Evolutionary conservation across 768 basidiomycete species (phyloP), one percentile per base, ranked within the genome.

Genomic region (Mycena maculata): DNA sequence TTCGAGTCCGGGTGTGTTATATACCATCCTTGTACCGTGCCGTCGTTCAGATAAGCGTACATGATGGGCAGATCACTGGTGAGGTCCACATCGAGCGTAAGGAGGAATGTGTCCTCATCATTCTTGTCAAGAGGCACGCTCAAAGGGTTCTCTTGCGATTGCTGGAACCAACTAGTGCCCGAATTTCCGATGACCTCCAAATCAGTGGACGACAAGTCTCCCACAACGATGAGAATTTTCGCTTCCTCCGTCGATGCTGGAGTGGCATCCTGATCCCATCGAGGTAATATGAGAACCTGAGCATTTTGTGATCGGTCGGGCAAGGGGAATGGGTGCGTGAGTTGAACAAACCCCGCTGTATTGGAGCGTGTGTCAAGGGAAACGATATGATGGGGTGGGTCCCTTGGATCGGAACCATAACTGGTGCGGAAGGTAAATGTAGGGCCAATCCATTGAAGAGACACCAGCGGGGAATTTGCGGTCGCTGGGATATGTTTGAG

Each of bases 21-120:
- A 74, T 88, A 82, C 92, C 93, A 95, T 4, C 83, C 93, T 52
- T 88, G 85, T 25, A 95, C 60, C 0, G 92, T 92, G 22, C 93
- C 93, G 72, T 95, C 93, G 59, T 89, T 92, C 13, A 92, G 83
- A 76, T 92, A 94, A 3, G 87, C 89, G 74, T 88, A 93, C 77
- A 93, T 78, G 60, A 93, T 81, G 0, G 93, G 93, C 15, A 76
- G 61, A 56, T 76, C 15, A 69, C 72, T 12, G 79, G 91, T 92
- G 56, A 94, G 74, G 74, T 94, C 93, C 7, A 87, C 74, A 44
- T 87, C 88, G 42, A 94, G 80, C 7, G 86, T 87, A 20, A 93
- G 72, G 4, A 93, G 80, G 18, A 88, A 79, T 4, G 92, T 93
- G 73, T 94, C 93, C 27, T 91, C 86, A 77, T 85, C 82, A 42